A percentile compares a stretch with the other conserved stretches of the same genome.
Conservation (phyloP, 495 filamentous ascomycete species). For the Aspergillus ostianus region DNA sequence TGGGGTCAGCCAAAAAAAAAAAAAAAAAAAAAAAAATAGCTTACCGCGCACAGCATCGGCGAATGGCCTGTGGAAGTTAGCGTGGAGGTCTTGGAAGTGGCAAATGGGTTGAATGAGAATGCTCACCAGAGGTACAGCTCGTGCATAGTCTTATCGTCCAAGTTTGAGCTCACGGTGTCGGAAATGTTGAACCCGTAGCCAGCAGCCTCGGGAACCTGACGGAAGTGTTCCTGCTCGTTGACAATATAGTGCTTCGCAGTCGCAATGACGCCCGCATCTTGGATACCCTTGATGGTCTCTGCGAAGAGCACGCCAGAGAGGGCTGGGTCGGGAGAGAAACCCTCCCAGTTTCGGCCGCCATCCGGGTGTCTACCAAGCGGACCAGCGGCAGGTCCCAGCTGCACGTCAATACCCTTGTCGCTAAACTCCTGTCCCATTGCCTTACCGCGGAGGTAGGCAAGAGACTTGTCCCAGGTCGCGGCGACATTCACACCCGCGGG, state of each 20-base stretch:
- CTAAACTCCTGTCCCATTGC: slow-evolving; percentile 80
- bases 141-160: slow-evolving; percentile 94
- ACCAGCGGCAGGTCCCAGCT: slow-evolving; percentile 87
- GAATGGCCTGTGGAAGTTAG: slow-evolving; percentile 53
- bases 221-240: slow-evolving; percentile 81
- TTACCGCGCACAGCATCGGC: slow-evolving; percentile 62
- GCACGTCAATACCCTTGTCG: slow-evolving; percentile 80
- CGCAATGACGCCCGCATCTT: slow-evolving; percentile 77
- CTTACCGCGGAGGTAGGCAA: slow-evolving; percentile 73
- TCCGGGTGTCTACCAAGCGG: slow-evolving; percentile 73
- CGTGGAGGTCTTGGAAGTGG: slow-evolving; percentile 7
- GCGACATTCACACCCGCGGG: slow-evolving; percentile 78
- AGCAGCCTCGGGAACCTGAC: slow-evolving; percentile 63
- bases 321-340: slow-evolving; percentile 68
- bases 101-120: too few species aligned
- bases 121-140: slow-evolving; percentile 84
- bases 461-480: slow-evolving; percentile 70
- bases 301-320: slow-evolving; percentile 71
- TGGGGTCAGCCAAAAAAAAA: background rate
- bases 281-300: slow-evolving; percentile 76
- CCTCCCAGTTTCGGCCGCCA: slow-evolving; percentile 87
- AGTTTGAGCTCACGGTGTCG: slow-evolving; percentile 71
- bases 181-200: slow-evolving; percentile 63
- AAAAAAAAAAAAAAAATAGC: background rate
- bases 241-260: slow-evolving; percentile 80